Percentiles rank a stretch among this genome's conserved stretches.
These are phyloP conservation scores for Solanum ossicruentum DNA, from an alignment of 257 asterid species.

Conservation along the genomic window DNA sequence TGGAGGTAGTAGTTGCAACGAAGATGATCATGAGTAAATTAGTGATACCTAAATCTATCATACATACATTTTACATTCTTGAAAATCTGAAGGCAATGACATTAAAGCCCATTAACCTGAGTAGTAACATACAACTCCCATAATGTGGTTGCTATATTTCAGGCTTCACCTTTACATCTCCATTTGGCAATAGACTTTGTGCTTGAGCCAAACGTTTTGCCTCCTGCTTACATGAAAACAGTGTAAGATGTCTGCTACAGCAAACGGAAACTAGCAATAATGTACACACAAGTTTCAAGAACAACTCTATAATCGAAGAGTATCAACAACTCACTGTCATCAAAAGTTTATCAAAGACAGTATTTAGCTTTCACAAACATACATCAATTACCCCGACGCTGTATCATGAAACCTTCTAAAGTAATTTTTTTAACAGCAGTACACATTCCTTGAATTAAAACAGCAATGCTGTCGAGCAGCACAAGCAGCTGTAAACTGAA, in stretches of 20 bases:
- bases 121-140: neutral
- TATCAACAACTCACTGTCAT: neutral
- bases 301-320: neutral
- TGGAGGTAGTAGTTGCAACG: neutral
- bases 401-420: neutral
- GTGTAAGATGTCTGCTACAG: neutral
- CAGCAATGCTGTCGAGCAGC: neutral
- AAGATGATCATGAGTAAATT: neutral
- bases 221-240: constrained; percentile 28
- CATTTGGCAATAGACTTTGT: constrained; percentile 42
- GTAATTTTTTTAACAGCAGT: neutral
- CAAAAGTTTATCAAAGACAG: neutral
- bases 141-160: constrained; percentile 14
- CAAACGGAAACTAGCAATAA: neutral
- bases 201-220: constrained; percentile 32
- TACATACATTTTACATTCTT: neutral
- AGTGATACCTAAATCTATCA: neutral
- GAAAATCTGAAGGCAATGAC: neutral
- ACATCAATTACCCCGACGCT: neutral
- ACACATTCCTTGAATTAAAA: neutral
- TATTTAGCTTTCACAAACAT: neutral
- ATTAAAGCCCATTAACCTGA: neutral
- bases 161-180: constrained; percentile 45
- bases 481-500: neutral
- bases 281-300: neutral